These are phyloP conservation scores for Hirschioporus abietinus DNA, from an alignment of 768 basidiomycete species.

Conservation along the genomic window DNA sequence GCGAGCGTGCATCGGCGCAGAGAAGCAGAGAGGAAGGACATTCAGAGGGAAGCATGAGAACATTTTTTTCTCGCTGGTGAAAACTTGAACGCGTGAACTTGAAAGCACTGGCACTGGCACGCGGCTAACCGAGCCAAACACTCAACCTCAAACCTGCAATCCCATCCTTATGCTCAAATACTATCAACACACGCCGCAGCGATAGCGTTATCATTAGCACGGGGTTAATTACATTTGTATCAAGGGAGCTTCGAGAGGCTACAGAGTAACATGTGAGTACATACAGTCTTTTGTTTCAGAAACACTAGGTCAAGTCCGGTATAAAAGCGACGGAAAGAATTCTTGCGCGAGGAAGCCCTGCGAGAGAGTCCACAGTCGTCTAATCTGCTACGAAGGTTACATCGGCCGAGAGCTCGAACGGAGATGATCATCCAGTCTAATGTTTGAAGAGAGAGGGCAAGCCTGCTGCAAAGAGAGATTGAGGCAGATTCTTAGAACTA, in stretches of 20 bases:
- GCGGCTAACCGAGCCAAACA: not conserved
- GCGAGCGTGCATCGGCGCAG: not conserved
- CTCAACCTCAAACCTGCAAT: not conserved
- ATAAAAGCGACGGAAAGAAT: not conserved
- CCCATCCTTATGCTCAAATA: not conserved
- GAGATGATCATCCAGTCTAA: not conserved
- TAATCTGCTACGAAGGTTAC: too few species aligned
- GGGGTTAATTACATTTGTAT: not conserved
- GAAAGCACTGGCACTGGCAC: too few species aligned
- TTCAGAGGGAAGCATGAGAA: not conserved
- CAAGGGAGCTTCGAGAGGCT: not conserved
- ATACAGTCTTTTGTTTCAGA: not conserved
- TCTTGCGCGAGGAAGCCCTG: not conserved
- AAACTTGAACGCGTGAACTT: not conserved
- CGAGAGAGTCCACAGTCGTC: not conserved
- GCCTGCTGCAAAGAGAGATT: slow-evolving; percentile 31
- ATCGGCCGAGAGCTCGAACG: too few species aligned
- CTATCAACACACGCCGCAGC: not conserved
- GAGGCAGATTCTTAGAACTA: slow-evolving; percentile 47
- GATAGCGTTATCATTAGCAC: not conserved
- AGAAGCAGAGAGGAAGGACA: not conserved
- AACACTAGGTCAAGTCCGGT: not conserved
- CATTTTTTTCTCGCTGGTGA: not conserved
- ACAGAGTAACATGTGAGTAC: not conserved
- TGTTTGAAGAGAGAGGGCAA: slow-evolving; percentile 2